These are phyloP conservation scores for Kingdonia uniflora DNA, from an alignment of 164 flowering plant genomes.

Conservation along the genomic window DNA sequence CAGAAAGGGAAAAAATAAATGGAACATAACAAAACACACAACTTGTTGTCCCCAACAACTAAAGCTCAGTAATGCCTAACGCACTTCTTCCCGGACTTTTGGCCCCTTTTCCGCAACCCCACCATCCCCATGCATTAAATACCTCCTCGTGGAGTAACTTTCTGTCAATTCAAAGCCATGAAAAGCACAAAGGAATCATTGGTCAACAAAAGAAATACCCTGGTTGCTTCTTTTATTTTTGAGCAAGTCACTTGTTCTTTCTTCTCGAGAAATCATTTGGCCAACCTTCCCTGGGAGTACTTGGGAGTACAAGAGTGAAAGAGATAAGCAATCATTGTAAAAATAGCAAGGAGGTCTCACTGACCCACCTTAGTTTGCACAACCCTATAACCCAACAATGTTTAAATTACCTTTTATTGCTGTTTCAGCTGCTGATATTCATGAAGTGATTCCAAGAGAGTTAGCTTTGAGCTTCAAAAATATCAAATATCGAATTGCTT, in stretches of 20 bases:
- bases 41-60: no score
- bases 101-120: no score
- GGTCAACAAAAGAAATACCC: conserved; percentile 3
- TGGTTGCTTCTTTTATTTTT: not conserved
- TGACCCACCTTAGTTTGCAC: not conserved
- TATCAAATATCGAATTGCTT: conserved; percentile 58
- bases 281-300: not conserved
- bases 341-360: not conserved
- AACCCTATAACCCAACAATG: not conserved
- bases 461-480: conserved; percentile 54
- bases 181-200: not conserved
- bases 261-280: not conserved
- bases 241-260: conserved; percentile 1
- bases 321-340: no score
- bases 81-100: no score
- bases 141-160: not conserved
- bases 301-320: no score
- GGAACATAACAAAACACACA: no score
- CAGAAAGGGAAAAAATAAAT: no score
- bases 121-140: not conserved
- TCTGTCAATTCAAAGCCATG: conserved; percentile 1
- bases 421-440: not conserved
- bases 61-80: no score
- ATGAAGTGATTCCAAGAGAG: conserved; percentile 27
- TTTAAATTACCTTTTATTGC: not conserved